A percentile compares a stretch with the other conserved stretches of the same genome.
phyloP scores from a whole-genome alignment of 1,284 basidiomycete species.

The Ganoderma resinaceum region DNA sequence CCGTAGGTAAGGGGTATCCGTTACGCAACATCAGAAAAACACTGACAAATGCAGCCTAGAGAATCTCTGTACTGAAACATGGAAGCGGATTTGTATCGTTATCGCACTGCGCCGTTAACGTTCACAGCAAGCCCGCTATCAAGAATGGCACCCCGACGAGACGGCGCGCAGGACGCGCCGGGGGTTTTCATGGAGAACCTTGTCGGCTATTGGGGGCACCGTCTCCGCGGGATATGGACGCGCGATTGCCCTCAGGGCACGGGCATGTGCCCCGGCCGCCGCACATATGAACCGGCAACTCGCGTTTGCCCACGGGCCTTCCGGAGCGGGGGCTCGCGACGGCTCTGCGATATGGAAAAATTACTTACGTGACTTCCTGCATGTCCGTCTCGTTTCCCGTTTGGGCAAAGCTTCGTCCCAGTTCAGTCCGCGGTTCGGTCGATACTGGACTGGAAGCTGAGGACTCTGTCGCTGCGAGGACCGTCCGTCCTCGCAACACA shows the following conservation, averaged over 20 bases:
- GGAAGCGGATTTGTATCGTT: not conserved
- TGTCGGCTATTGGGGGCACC: not conserved
- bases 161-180: not conserved
- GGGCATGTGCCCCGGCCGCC: not conserved
- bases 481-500: not conserved
- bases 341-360: not conserved
- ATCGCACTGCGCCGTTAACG: not conserved
- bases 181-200: not conserved
- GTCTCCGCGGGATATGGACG: not conserved
- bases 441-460: not conserved
- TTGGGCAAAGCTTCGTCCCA: not conserved
- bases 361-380: constrained; percentile 4
- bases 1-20: not conserved
- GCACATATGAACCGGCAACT: not conserved
- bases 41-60: not conserved
- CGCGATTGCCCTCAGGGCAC: not conserved
- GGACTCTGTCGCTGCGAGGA: not conserved
- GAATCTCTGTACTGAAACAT: not conserved
- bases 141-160: not conserved
- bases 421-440: not conserved
- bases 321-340: not conserved
- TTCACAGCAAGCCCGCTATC: not conserved
- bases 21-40: not conserved
- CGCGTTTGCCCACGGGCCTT: not conserved
- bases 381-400: not conserved